Base-by-base conservation (phyloP, 2,329 filamentous ascomycete species). In the Aspergillus clavatus region DNA sequence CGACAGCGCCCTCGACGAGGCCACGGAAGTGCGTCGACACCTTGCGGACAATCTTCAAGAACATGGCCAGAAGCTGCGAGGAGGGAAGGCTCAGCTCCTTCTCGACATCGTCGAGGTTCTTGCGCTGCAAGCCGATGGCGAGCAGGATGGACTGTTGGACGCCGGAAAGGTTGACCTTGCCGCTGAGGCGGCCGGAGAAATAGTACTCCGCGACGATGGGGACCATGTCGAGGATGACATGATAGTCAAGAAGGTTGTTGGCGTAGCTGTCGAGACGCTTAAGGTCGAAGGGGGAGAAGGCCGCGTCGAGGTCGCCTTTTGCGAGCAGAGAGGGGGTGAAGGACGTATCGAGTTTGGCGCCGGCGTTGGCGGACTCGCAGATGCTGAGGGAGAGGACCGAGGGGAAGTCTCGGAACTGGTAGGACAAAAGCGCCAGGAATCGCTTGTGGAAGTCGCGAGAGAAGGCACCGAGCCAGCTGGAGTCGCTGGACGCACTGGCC, bases 241-340 rank as follows among this genome's bases (percentile, higher is more conserved):
- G 94, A 73, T 97, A 95, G 69, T 98, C 94, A 33, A 98, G 82
- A 78, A 96, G 87, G 70, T 95, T 95, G 70, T 94, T 95, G 12
- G 93, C 88, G 60, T 98, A 98, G 35, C 87, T 90, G 63, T 96
- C 91, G 3, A 98, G 77, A 22, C 93, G 84, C 74, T 97, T 97
- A 51, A 96, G 80, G 66, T 98, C 93, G 65, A 93, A 97, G 0
- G 93, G 90, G 3, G 87, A 89, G 66, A 98, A 80, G 2, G 84
- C 68, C 12, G 75, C 73, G 60, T 96, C 90, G 5, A 98, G 78
- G 50, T 90, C 86, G 1, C 71, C 52, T 69, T 94, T 95, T 10
- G 75, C 81, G 42, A 98, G 72, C 1, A 81, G 70, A 3, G 71
- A 67, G 0, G 75, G 65, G 42, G 75, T 66, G 38, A 77, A 73